Evolutionary conservation across 192 early-diverging fungal species (phyloP).

Genomic region (Linnemannia zychae): DNA sequence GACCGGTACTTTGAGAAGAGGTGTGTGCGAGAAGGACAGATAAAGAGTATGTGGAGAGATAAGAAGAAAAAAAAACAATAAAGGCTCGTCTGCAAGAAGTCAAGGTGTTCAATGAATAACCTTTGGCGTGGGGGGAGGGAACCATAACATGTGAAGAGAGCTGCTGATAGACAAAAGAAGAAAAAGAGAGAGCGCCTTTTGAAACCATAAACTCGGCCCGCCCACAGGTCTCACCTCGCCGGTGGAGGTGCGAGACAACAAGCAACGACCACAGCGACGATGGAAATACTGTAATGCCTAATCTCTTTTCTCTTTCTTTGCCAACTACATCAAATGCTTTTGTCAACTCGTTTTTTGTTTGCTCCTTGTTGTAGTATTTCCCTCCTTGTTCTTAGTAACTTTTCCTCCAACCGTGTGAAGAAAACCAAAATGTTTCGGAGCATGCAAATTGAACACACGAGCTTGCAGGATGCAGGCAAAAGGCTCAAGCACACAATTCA

Average conservation of each 20-base stretch:
- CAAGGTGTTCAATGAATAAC: background rate
- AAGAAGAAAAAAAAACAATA: background rate
- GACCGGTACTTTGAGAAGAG: background rate
- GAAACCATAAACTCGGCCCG: constrained; percentile 18
- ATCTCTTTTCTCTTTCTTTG: background rate
- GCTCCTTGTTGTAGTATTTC: background rate
- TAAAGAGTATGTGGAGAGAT: constrained; percentile 6
- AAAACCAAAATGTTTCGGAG: background rate
- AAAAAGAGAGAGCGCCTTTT: background rate
- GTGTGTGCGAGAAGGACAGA: background rate
- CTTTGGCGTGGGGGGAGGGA: background rate
- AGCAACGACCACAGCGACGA: background rate
- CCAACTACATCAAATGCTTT: background rate
- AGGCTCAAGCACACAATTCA: background rate
- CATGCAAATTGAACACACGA: background rate
- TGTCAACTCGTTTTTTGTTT: background rate
- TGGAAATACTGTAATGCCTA: background rate
- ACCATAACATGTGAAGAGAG: constrained; percentile 18
- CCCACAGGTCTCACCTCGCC: background rate
- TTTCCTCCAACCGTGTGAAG: background rate
- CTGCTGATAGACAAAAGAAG: background rate
- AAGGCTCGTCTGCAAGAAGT: background rate
- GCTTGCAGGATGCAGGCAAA: background rate
- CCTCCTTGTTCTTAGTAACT: background rate
- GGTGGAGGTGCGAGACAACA: background rate